phyloP scores from a whole-genome alignment of 2,329 filamentous ascomycete genomes.

The Aspergillus glaucus region DNA sequence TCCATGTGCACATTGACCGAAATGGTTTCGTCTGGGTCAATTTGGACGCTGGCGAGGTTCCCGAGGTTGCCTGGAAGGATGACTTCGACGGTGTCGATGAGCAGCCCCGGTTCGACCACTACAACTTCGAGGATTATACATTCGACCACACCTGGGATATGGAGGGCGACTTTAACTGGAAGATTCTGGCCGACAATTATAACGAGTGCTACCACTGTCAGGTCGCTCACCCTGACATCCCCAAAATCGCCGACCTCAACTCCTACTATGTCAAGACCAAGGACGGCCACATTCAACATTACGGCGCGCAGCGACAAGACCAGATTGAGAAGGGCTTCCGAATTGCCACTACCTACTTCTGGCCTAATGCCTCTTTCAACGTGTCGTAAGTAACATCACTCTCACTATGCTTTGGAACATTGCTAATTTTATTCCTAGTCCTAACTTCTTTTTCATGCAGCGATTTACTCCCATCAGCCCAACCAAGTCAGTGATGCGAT shows the following conservation, averaged over 20 bases:
- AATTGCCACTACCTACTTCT: conserved; percentile 20
- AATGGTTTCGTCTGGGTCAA: conserved; percentile 57
- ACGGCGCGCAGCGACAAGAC: conserved; percentile 39
- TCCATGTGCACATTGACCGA: conserved; percentile 49
- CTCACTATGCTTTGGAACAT: conserved; percentile 4
- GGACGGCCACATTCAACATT: conserved; percentile 45
- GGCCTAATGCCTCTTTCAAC: conserved; percentile 19
- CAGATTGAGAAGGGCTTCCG: conserved; percentile 43
- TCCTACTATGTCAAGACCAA: conserved; percentile 48
- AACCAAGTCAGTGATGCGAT: conserved; percentile 49
- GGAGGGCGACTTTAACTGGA: conserved; percentile 56
- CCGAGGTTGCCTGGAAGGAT: conserved; percentile 43
- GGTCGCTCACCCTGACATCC: conserved; percentile 52
- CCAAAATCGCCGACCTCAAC: conserved; percentile 48
- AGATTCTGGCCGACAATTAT: conserved; percentile 58
- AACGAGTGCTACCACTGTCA: conserved; percentile 59
- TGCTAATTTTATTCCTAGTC: conserved; percentile 30
- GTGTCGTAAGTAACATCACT: conserved; percentile 17
- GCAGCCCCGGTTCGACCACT: conserved; percentile 42
- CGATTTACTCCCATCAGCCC: conserved; percentile 52
- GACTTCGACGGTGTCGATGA: conserved; percentile 47
- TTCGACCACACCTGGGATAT: conserved; percentile 55
- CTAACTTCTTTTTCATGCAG: conserved; percentile 58
- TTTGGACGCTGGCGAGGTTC: conserved; percentile 34
- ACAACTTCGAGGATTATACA: conserved; percentile 47